Base-by-base conservation (phyloP, 2,329 filamentous ascomycete species). In the Diplodia scrobiculata region DNA sequence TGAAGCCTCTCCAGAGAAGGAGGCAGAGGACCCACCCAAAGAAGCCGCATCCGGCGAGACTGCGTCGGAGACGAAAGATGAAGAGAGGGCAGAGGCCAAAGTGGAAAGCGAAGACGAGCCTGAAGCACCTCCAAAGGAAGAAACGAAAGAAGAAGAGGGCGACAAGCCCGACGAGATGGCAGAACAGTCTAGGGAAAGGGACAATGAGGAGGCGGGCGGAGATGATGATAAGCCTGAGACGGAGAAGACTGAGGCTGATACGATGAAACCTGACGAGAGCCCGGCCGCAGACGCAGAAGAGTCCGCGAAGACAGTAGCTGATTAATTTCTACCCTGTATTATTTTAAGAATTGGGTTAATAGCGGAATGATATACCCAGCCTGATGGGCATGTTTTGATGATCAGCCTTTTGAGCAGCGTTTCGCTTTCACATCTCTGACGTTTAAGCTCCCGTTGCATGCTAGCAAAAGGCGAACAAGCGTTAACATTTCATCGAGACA, bases 151-250 rank as follows among this genome's bases (percentile, higher is more conserved):
- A 45, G 69, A 69, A 51, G 66, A 67, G 11, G 45, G 64, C 45
- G 69, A 68, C 36, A 67, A 64, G 54, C 64, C 67, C 25, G 69
- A 68, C 48, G 65, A 65, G 52, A 69, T 73, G 34, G 70, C 14
- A 29, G 54, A 69, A 38, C 67, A 64, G 59, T 62, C 67, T 11
- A 73, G 76, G 34, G 68, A 73, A 38, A 67, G 73, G 5, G 36
- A 67, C n/a, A 55, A 69, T 19, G 62, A 71, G 68, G 67, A 62
- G 53, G 63, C 68, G 65, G 67, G 66, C 54, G 62, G 72, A 69
- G 70, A 71, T 32, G 64, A 65, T 34, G 66, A 63, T 53, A 63
- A 68, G 11, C 72, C 76, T 38, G 68, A 73, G 45, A 67, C 73
- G 4, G 41, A 68, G n/a, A 53, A 70, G 21, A 19, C 36, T 13